Evolutionary conservation across 2,329 filamentous ascomycete genomes (phyloP), one percentile per base, ranked within the genome.

Genomic region (Knufia fluminis): DNA sequence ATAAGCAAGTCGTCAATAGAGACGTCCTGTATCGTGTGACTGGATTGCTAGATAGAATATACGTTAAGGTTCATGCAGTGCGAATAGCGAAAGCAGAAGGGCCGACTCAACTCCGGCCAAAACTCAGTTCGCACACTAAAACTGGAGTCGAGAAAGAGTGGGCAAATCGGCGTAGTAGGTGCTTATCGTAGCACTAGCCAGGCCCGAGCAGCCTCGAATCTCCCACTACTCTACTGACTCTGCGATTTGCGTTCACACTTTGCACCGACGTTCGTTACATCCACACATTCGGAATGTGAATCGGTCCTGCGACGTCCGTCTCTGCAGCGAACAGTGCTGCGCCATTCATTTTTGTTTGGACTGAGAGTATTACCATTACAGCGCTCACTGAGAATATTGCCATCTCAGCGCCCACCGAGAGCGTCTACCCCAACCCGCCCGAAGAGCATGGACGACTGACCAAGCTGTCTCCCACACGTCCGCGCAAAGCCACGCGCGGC

Each of bases 401-500:
- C n/a, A 28, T 28, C 33, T 7, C 33, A 36, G 33, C 33, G 28
- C 28, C 28, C 28, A 7, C 14, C 14, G 7, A 14, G 7, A 31
- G 28, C 7, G 28, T 31, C 7, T 31, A 31, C 14, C 28, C 28
- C 28, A 31, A 14, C 14, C 28, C 28, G 28, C 7, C 7, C 33
- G 33, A 14, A n/a, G 33, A 36, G 33, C 33, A 36, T 36, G 33
- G 33, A 36, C 10, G 33, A n/a, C 26, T n/a, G n/a, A 22, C 3
- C 36, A 40, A 40, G 33, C 22, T 40, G 33, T 40, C 33, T 23
- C 32, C 26, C 24, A 26, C 33, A 14, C 14, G 4, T 20, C 35
- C 35, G 51, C 54, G 41, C 44, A 46, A 33, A 40, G 45, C 50
- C 28, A 45, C 38, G 46, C 24, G 42, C 40, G 22, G 24, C 42